Conservation (phyloP, 1,284 basidiomycete genomes). For the Bondarzewia mesenterica region DNA sequence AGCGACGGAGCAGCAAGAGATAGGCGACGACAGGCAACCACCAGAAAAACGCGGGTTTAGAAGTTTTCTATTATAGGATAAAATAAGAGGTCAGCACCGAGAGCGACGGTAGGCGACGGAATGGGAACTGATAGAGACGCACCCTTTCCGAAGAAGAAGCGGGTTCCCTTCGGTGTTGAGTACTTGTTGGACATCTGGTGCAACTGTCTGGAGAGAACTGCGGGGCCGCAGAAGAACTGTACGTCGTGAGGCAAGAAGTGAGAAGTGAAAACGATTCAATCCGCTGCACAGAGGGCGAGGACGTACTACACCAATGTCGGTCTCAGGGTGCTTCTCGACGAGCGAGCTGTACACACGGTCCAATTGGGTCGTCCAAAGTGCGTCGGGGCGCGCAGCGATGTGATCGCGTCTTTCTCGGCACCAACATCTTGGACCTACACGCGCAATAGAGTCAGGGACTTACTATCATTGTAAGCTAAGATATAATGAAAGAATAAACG, state of each 20-base stretch:
- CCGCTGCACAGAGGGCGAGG: no score
- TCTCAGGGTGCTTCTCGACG: constrained; percentile 71
- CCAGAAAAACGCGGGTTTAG: constrained; percentile 11
- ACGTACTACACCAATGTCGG: constrained; percentile 73
- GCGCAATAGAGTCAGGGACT: background rate
- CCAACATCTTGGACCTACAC: constrained; percentile 75
- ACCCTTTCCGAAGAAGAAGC: constrained; percentile 88
- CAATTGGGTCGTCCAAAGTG: constrained; percentile 92
- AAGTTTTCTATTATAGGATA: constrained; percentile 23
- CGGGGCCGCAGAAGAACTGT: constrained; percentile 78
- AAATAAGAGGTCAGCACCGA: background rate
- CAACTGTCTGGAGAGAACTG: constrained; percentile 59
- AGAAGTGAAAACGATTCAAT: no score
- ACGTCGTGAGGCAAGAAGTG: no score
- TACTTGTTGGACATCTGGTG: constrained; percentile 80
- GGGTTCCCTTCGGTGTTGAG: constrained; percentile 70
- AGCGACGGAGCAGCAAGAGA: background rate
- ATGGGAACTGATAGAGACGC: constrained; percentile 11
- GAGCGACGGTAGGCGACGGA: background rate
- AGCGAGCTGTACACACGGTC: constrained; percentile 74
- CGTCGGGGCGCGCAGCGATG: constrained; percentile 79
- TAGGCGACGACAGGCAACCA: background rate
- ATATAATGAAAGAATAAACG: constrained; percentile 16
- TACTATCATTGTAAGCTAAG: background rate
- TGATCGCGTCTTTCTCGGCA: constrained; percentile 82